Evolutionary conservation across 2,329 filamentous ascomycete genomes (phyloP).

Genomic region (Tolypocladium tropicale): DNA sequence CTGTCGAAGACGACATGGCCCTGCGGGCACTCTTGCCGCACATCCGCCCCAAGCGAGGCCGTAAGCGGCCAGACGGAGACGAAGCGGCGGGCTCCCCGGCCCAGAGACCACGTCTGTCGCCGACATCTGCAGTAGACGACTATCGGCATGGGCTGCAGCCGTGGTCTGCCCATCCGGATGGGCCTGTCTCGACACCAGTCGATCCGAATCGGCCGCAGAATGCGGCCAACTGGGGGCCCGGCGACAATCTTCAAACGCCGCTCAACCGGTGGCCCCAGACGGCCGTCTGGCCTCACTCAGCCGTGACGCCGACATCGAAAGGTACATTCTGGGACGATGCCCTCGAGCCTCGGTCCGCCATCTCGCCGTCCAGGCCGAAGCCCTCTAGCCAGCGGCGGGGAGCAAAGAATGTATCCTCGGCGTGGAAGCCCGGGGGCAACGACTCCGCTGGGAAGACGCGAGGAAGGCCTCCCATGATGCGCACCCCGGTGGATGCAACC

Average conservation of each 20-base stretch:
- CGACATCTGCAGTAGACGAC: slow-evolving; percentile 31
- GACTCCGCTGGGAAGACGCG: slow-evolving; percentile 60
- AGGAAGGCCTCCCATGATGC: slow-evolving; percentile 68
- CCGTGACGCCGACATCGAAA: slow-evolving; percentile 56
- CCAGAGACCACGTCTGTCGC: slow-evolving; percentile 54
- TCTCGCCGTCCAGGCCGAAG: slow-evolving; percentile 54
- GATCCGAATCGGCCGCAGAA: slow-evolving; percentile 23
- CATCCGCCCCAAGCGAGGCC: slow-evolving; percentile 51
- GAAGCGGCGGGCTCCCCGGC: slow-evolving; percentile 36
- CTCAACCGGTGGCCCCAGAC: slow-evolving; percentile 66
- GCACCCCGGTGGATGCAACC: slow-evolving; percentile 47
- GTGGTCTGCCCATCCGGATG: slow-evolving; percentile 36
- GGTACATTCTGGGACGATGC: slow-evolving; percentile 44
- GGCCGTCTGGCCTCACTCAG: slow-evolving; percentile 67
- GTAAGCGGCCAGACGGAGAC: slow-evolving; percentile 54
- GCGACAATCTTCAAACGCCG: slow-evolving; percentile 49
- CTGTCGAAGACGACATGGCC: slow-evolving; percentile 80
- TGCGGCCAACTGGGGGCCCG: slow-evolving; percentile 19
- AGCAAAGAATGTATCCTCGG: slow-evolving; percentile 77
- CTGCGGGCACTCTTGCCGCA: slow-evolving; percentile 75
- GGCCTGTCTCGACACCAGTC: slow-evolving; percentile 19
- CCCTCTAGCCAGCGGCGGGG: slow-evolving; percentile 51
- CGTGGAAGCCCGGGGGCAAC: slow-evolving; percentile 63
- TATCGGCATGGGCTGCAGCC: slow-evolving; percentile 25
- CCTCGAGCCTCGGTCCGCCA: slow-evolving; percentile 58